Percentiles rank a stretch among this genome's conserved stretches.
Conservation (phyloP, 2,329 filamentous ascomycete species). For the Exophiala alcalophila region DNA sequence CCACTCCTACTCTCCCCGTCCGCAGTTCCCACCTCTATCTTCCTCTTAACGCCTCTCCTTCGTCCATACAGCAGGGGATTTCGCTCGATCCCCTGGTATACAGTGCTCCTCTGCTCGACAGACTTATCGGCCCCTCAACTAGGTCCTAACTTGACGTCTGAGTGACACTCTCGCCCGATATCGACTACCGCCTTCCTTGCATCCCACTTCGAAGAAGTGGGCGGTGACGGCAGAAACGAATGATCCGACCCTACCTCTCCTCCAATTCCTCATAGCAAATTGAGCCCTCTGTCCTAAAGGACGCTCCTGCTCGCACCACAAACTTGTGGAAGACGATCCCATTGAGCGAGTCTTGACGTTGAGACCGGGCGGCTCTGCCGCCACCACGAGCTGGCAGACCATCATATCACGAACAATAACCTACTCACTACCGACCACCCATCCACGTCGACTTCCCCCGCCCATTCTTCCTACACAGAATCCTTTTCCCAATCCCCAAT, state of each 20-base stretch:
- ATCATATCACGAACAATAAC: constrained; percentile 57
- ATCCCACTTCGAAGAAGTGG: constrained; percentile 1
- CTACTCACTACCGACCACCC: constrained; percentile 67
- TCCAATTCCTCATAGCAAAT: neutral
- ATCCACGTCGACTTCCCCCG: constrained; percentile 55
- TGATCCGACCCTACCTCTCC: neutral
- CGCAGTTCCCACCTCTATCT: neutral
- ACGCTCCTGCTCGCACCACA: too few relatives aligned
- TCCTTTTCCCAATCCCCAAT: constrained; percentile 42
- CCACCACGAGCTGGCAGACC: constrained; percentile 71
- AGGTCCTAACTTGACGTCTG: constrained; percentile 5
- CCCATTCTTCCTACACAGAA: constrained; percentile 49
- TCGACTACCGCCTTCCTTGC: constrained; percentile 1
- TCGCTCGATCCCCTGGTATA: too few relatives aligned
- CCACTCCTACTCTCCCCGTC: constrained; percentile 1
- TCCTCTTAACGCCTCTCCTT: too few relatives aligned
- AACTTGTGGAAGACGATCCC: neutral
- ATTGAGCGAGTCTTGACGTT: constrained; percentile 14
- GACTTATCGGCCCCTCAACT: too few relatives aligned
- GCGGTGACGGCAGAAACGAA: constrained; percentile 2
- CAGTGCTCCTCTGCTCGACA: too few relatives aligned
- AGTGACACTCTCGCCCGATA: neutral
- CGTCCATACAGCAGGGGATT: too few relatives aligned
- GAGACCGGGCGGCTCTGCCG: constrained; percentile 45
- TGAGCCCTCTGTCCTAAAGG: too few relatives aligned